A percentile compares a stretch with the other conserved stretches of the same genome.
These are phyloP conservation scores for Micromonas pusilla DNA, from an alignment of 139 green algal species.

Conservation along the genomic window DNA sequence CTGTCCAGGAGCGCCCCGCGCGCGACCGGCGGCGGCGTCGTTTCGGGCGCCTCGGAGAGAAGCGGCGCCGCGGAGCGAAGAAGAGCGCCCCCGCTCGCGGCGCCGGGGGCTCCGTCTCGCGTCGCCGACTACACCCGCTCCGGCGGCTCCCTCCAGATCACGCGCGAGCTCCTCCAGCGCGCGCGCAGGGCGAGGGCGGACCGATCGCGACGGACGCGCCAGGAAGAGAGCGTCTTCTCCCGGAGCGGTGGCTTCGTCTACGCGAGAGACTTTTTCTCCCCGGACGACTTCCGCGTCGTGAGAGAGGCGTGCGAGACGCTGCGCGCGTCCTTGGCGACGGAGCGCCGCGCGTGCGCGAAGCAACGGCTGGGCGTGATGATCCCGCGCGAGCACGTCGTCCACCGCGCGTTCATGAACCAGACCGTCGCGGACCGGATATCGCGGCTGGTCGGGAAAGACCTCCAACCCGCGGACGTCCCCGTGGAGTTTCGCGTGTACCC, in stretches of 20 bases:
- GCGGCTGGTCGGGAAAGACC: not conserved
- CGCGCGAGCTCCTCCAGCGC: no score
- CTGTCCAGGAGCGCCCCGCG: no score
- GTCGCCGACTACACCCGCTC: no score
- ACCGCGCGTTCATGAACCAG: not conserved
- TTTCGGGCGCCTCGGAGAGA: no score
- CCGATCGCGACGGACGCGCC: no score
- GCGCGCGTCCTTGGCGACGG: not conserved
- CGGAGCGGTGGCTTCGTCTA: conserved; percentile 4
- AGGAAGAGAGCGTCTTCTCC: not conserved
- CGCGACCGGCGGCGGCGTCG: no score
- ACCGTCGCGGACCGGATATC: not conserved
- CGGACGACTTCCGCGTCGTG: not conserved
- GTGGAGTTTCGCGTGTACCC: conserved; percentile 29
- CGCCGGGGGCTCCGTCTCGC: no score
- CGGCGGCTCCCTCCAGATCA: no score
- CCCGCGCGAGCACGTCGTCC: not conserved
- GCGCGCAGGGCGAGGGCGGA: no score
- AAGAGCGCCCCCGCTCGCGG: no score
- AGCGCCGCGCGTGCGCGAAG: not conserved
- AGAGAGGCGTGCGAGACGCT: not conserved
- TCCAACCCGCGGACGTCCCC: conserved; percentile 15
- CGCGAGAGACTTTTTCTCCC: conserved; percentile 8
- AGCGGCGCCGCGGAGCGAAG: no score
- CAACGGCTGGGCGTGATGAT: conserved; percentile 5